Conservation (phyloP, 192 early-diverging fungal species). For the Lobosporangium transversale region DNA sequence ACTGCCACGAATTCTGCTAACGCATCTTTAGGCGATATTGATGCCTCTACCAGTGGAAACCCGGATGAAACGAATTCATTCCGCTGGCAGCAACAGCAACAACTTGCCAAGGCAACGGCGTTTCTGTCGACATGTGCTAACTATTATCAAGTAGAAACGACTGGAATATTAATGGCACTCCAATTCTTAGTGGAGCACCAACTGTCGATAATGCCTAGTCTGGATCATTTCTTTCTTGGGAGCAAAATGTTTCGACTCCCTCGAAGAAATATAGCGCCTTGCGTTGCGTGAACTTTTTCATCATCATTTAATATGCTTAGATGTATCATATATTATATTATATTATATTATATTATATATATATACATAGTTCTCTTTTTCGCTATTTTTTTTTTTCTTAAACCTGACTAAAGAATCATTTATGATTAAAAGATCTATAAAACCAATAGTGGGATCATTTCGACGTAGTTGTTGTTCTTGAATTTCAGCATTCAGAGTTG, state of each 20-base stretch:
- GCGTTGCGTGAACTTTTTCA: too few species aligned
- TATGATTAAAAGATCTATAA: too few species aligned
- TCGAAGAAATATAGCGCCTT: too few species aligned
- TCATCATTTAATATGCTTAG: too few species aligned
- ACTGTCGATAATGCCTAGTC: slow-evolving; percentile 10
- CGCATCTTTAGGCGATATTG: background rate
- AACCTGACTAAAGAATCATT: too few species aligned
- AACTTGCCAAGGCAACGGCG: background rate
- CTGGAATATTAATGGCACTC: slow-evolving; percentile 17
- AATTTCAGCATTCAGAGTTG: too few species aligned
- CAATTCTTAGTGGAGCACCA: slow-evolving; percentile 46
- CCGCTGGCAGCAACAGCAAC: background rate
- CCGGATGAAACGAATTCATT: background rate
- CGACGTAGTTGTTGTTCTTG: too few species aligned
- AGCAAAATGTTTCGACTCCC: slow-evolving; percentile 16
- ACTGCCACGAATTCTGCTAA: background rate
- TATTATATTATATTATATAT: too few species aligned
- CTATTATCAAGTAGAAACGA: slow-evolving; percentile 9
- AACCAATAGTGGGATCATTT: too few species aligned
- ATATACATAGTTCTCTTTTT: too few species aligned
- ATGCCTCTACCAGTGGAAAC: background rate
- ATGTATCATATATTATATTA: too few species aligned
- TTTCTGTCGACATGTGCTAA: background rate
- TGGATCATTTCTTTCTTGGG: slow-evolving; percentile 24
- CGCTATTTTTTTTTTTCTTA: too few species aligned